Evolutionary conservation across 768 basidiomycete species (phyloP).

Genomic region (Naematelia aurantialba): DNA sequence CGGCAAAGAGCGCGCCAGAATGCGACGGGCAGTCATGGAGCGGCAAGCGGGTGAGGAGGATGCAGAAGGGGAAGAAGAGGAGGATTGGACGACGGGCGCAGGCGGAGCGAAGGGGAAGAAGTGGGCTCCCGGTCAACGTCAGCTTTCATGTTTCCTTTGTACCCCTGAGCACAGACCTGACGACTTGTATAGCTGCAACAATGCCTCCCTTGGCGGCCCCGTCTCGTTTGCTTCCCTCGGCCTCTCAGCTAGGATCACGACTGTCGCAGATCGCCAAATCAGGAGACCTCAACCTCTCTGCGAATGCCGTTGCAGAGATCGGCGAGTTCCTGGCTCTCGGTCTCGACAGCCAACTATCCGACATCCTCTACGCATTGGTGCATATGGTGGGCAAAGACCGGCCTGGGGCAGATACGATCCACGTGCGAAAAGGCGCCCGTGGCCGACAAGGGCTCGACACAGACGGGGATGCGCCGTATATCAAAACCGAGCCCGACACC

Average conservation of each 20-base stretch:
- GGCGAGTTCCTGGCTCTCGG: constrained; percentile 44
- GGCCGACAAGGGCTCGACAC: neutral
- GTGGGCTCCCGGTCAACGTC: constrained; percentile 11
- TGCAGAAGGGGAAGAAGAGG: constrained; percentile 16
- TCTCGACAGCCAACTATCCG: constrained; percentile 31
- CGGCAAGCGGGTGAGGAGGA: constrained; percentile 14
- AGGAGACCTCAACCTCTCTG: constrained; percentile 19
- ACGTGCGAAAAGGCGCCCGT: constrained; percentile 12
- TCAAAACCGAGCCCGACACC: constrained; percentile 42
- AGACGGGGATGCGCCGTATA: neutral
- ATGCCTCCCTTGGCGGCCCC: constrained; percentile 20
- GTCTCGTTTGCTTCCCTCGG: constrained; percentile 28
- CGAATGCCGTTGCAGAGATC: constrained; percentile 22
- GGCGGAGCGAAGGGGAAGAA: constrained; percentile 15
- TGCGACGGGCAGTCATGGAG: constrained; percentile 23
- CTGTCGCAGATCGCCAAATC: constrained; percentile 25
- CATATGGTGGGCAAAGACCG: constrained; percentile 29
- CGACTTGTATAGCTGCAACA: constrained; percentile 11
- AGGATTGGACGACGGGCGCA: constrained; percentile 7
- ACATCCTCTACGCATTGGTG: constrained; percentile 27
- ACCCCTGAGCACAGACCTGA: constrained; percentile 4
- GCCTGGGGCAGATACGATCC: constrained; percentile 27
- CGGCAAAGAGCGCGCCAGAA: constrained; percentile 23
- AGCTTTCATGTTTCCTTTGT: neutral
- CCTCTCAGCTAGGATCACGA: constrained; percentile 27